These are phyloP conservation scores for Aspergillus avenaceus DNA, from an alignment of 495 filamentous ascomycete genomes.

Conservation along the genomic window DNA sequence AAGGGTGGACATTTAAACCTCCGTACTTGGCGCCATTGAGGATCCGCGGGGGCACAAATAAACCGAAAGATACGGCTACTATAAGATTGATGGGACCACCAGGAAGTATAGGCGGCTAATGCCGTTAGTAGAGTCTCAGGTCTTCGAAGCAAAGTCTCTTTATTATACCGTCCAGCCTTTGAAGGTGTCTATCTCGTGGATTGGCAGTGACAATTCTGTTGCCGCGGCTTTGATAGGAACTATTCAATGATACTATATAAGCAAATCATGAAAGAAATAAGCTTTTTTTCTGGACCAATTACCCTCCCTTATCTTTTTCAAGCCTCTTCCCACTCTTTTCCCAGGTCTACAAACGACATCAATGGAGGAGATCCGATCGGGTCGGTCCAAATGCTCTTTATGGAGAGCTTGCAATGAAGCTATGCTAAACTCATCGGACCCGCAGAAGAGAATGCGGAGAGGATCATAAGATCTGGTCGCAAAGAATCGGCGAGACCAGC, in stretches of 20 bases:
- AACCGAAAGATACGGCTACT: slow-evolving; percentile 92
- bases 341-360: slow-evolving; percentile 81
- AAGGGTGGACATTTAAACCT: slow-evolving; percentile 91
- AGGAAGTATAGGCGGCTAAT: slow-evolving; percentile 53
- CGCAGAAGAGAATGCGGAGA: slow-evolving; percentile 90
- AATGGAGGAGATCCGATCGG: slow-evolving; percentile 67
- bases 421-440: slow-evolving; percentile 88
- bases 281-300: slow-evolving; percentile 7
- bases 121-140: slow-evolving; percentile 12
- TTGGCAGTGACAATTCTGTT: slow-evolving; percentile 52
- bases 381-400: slow-evolving; percentile 49
- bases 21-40: slow-evolving; percentile 68
- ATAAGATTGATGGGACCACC: slow-evolving; percentile 68
- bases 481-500: slow-evolving; percentile 19
- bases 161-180: slow-evolving; percentile 67
- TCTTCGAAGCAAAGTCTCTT: background rate
- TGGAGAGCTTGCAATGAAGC: slow-evolving; percentile 70
- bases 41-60: slow-evolving; percentile 77
- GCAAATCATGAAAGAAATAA: slow-evolving; percentile 11
- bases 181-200: slow-evolving; percentile 77
- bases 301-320: slow-evolving; percentile 71
- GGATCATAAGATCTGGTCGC: slow-evolving; percentile 49
- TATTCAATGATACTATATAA: slow-evolving; percentile 27
- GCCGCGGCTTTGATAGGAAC: slow-evolving; percentile 73
- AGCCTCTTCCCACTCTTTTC: slow-evolving; percentile 69